Conservation (phyloP, 768 basidiomycete genomes). For the Leccinellum albellum region DNA sequence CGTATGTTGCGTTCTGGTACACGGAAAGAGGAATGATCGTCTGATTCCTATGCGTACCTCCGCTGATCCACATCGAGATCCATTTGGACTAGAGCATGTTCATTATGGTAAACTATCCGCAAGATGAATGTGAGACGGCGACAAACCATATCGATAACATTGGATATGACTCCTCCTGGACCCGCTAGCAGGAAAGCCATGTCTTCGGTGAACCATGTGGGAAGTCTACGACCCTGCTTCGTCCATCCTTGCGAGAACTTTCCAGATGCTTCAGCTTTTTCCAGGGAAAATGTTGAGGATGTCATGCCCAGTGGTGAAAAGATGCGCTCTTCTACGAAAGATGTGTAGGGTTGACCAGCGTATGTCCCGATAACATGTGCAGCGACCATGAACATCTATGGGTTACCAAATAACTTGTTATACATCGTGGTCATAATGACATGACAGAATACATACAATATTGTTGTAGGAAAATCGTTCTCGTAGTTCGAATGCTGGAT, state of each 20-base stretch:
- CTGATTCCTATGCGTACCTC: slow-evolving; percentile 29
- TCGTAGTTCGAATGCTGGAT: slow-evolving; percentile 34
- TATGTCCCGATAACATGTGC: slow-evolving; percentile 34
- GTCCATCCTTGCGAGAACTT: slow-evolving; percentile 35
- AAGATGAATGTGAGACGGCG: neutral
- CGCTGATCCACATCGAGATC: slow-evolving; percentile 34
- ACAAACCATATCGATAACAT: slow-evolving; percentile 40
- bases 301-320: slow-evolving; percentile 40
- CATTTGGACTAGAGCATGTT: slow-evolving; percentile 26
- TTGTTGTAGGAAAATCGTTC: slow-evolving; percentile 39
- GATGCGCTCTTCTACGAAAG: slow-evolving; percentile 42
- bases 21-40: slow-evolving; percentile 32
- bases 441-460: slow-evolving; percentile 20
- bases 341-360: slow-evolving; percentile 30
- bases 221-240: slow-evolving; percentile 32
- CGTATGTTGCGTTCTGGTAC: slow-evolving; percentile 30
- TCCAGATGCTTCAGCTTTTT: slow-evolving; percentile 31
- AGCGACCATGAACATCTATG: slow-evolving; percentile 38
- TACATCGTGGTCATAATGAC: neutral
- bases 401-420: neutral
- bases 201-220: slow-evolving; percentile 28
- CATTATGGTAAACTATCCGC: slow-evolving; percentile 19
- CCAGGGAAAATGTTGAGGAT: slow-evolving; percentile 35
- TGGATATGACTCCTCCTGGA: slow-evolving; percentile 44
- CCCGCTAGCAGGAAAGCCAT: slow-evolving; percentile 30